phyloP scores from a whole-genome alignment of 805 yeast species.

The Blastobotrys peoriensis region DNA sequence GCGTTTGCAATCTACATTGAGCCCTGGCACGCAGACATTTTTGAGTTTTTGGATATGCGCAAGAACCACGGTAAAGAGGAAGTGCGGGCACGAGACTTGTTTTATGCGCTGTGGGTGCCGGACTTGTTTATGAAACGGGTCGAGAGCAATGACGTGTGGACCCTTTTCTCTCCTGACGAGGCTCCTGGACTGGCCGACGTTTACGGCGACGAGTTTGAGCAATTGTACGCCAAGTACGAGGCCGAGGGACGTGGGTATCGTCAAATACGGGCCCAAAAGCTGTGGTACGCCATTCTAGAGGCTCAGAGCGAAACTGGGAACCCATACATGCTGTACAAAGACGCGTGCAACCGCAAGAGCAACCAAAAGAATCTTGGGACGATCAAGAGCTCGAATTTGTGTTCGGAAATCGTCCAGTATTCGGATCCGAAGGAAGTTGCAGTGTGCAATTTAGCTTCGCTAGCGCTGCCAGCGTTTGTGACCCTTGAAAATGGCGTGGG shows the following conservation, averaged over 20 bases:
- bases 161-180: slow-evolving; percentile 76
- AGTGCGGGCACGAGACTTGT: slow-evolving; percentile 81
- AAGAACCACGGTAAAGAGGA: slow-evolving; percentile 95
- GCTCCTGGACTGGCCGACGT: slow-evolving; percentile 78
- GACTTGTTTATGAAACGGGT: slow-evolving; percentile 89
- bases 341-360: slow-evolving; percentile 78
- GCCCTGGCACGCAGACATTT: slow-evolving; percentile 93
- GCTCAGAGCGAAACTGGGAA: slow-evolving; percentile 93
- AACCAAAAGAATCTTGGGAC: slow-evolving; percentile 87
- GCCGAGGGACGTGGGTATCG: slow-evolving; percentile 50
- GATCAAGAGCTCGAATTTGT: slow-evolving; percentile 84
- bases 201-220: slow-evolving; percentile 73
- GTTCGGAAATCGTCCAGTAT: slow-evolving; percentile 88
- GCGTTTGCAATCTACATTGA: slow-evolving; percentile 89
- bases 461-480: slow-evolving; percentile 78
- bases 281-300: slow-evolving; percentile 80
- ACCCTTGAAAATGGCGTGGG: slow-evolving; percentile 39
- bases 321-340: slow-evolving; percentile 91
- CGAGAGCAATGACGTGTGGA: slow-evolving; percentile 69
- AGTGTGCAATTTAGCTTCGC: slow-evolving; percentile 89
- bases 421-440: slow-evolving; percentile 84
- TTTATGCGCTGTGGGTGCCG: slow-evolving; percentile 90
- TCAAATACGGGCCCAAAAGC: slow-evolving; percentile 70
- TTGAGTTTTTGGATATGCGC: slow-evolving; percentile 72
- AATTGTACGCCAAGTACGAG: slow-evolving; percentile 65